Evolutionary conservation across 2,329 filamentous ascomycete species (phyloP), one percentile per base, ranked within the genome.

Genomic region (Clarireedia homoeocarpa): DNA sequence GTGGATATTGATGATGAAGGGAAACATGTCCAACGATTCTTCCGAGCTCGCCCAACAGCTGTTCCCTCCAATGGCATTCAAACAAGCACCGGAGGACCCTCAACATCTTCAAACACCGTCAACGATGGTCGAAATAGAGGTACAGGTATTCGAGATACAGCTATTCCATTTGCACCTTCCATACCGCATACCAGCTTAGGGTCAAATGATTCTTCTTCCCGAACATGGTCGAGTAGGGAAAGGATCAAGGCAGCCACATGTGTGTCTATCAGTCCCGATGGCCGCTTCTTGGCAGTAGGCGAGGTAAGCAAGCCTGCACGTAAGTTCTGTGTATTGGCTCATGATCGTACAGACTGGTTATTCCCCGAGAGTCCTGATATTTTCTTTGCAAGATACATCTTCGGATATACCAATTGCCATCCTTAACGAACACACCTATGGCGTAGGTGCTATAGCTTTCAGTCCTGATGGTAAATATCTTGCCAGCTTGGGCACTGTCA

Each of bases 191-290:
- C 67, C 9, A 67, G 64, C 51, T 57, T 69, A 7, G 81, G 83
- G 61, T 81, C 78, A 75, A 71, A 76, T 12, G 91, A 96, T 48
- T 81, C 81, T 2, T 74, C 81, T 4, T 84, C 81, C 51, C 89
- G 85, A 69, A 89, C 86, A 12, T 92, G 89, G 86, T 91, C 89
- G 1, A 94, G 89, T 55, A 84, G 89, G 62, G 94, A 97, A 71
- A 84, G 91, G 62, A 91, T 97, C 69, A 97, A 97, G 73, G 89
- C 94, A 17, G 90, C 91, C 2, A 96, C 91, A 5, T 95, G 91
- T 67, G 81, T 99, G 26, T 86, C 90, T 23, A 79, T 99, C 62
- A 96, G 91, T 68, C 83, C 85, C 1, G 91, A 96, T 72, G 91
- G 89, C 34, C 87, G 83, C 64, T 95, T 88, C 68, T 77, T 99